phyloP scores from a whole-genome alignment of 805 yeast genomes.

The Pichia thaimueangensis region DNA sequence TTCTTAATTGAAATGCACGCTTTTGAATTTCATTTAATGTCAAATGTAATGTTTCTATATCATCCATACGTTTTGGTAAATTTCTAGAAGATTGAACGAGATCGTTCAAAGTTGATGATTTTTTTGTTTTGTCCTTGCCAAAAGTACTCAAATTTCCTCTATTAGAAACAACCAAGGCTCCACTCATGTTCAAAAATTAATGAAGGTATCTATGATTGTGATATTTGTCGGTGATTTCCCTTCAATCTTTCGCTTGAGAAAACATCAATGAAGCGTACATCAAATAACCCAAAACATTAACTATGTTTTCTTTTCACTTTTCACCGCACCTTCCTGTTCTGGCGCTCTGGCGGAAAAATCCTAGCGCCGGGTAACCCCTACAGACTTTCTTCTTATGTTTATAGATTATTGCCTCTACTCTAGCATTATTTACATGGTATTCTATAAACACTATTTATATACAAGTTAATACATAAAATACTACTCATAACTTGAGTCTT shows the following conservation, averaged over 20 bases:
- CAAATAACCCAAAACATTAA: too few relatives aligned
- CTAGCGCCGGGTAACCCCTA: slow-evolving; percentile 6
- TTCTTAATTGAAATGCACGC: slow-evolving; percentile 54
- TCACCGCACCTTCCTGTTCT: too few relatives aligned
- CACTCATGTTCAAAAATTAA: slow-evolving; percentile 2
- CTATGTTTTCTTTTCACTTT: neutral
- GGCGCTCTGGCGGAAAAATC: too few relatives aligned
- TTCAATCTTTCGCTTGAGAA: too few relatives aligned
- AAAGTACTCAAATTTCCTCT: neutral
- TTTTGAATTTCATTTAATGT: slow-evolving; percentile 73
- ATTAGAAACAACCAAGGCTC: neutral
- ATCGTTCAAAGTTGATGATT: slow-evolving; percentile 45
- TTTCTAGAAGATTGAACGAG: slow-evolving; percentile 71
- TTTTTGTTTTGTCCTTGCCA: slow-evolving; percentile 1
- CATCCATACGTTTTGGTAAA: slow-evolving; percentile 59
- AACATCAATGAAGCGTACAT: too few relatives aligned
- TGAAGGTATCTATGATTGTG: too few relatives aligned
- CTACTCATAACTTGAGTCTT: neutral
- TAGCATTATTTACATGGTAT: slow-evolving; percentile 1
- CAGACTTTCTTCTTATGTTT: neutral
- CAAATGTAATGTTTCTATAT: slow-evolving; percentile 73
- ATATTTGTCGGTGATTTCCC: too few relatives aligned
- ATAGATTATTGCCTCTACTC: too few relatives aligned
- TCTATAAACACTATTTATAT: too few relatives aligned
- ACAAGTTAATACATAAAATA: too few relatives aligned